Evolutionary conservation across 192 early-diverging fungal genomes (phyloP).

Genomic region (Phlyctochytrium bullatum): DNA sequence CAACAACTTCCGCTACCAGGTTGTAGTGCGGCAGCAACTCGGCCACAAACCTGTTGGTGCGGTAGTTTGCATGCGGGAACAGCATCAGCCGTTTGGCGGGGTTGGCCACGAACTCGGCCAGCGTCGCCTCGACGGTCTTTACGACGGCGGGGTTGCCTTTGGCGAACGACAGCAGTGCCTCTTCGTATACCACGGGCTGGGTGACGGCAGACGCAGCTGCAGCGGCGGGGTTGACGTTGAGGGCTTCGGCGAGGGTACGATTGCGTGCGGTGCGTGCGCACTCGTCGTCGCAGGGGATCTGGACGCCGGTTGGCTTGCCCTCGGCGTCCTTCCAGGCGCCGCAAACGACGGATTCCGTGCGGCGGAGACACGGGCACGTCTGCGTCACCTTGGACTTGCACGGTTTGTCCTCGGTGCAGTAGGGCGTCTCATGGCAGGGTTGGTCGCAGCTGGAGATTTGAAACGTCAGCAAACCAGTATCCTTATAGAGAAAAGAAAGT

Average conservation of each 20-base stretch:
- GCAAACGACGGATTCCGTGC: slow-evolving; percentile 62
- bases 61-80: slow-evolving; percentile 67
- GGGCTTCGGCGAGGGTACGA: slow-evolving; percentile 71
- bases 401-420: slow-evolving; percentile 73
- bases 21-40: slow-evolving; percentile 73
- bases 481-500: background rate
- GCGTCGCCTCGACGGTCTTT: slow-evolving; percentile 61
- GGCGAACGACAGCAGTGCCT: slow-evolving; percentile 65
- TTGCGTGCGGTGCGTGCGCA: slow-evolving; percentile 81
- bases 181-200: background rate
- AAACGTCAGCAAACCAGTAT: slow-evolving; percentile 1
- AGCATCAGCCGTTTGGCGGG: slow-evolving; percentile 47
- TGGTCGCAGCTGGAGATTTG: slow-evolving; percentile 24
- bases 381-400: slow-evolving; percentile 61
- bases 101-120: slow-evolving; percentile 70
- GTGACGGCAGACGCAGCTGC: slow-evolving; percentile 10
- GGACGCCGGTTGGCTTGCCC: slow-evolving; percentile 40
- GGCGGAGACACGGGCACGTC: slow-evolving; percentile 76
- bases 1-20: slow-evolving; percentile 70
- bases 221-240: slow-evolving; percentile 45
- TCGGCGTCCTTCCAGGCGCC: slow-evolving; percentile 50
- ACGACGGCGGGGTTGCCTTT: slow-evolving; percentile 61
- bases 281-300: slow-evolving; percentile 74
- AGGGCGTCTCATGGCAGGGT: slow-evolving; percentile 71
- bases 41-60: slow-evolving; percentile 68